phyloP scores from a whole-genome alignment of 2,329 filamentous ascomycete genomes.

The Aspergillus unguis region DNA sequence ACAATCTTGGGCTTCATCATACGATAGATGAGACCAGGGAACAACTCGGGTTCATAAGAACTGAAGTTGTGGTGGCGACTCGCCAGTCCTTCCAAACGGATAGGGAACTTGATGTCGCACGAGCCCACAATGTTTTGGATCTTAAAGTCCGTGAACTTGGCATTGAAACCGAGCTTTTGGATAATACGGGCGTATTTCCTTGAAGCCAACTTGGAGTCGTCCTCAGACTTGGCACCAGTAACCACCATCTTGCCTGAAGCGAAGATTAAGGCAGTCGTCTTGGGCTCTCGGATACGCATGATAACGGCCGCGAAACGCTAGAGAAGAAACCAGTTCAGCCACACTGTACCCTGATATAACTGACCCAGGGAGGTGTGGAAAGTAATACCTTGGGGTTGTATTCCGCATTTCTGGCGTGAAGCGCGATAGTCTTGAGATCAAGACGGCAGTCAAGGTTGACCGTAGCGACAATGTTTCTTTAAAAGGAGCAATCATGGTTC shows the following conservation, averaged over 20 bases:
- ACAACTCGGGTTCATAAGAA: conserved; percentile 96
- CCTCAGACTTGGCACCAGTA: conserved; percentile 94
- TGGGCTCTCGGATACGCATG: conserved; percentile 98
- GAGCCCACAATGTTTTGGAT: conserved; percentile 99
- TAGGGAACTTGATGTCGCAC: conserved; percentile 99
- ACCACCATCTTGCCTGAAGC: conserved; percentile 99
- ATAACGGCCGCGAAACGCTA: conserved; percentile 98
- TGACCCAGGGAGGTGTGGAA: conserved; percentile 34
- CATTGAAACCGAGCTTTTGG: conserved; percentile 98
- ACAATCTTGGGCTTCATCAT: conserved; percentile 99
- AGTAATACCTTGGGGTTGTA: conserved; percentile 90
- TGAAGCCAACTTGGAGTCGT: conserved; percentile 93
- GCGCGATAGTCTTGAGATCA: conserved; percentile 97
- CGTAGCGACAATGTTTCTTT: conserved; percentile 97
- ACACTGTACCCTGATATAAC: conserved; percentile 38
- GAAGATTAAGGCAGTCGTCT: conserved; percentile 97
- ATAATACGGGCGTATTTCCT: conserved; percentile 99
- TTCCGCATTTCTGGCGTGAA: conserved; percentile 97
- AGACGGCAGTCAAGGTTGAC: conserved; percentile 97
- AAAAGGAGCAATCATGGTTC: conserved; percentile 39
- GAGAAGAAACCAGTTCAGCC: conserved; percentile 44
- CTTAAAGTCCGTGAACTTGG: conserved; percentile 99
- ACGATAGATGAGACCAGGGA: conserved; percentile 98
- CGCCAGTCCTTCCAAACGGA: conserved; percentile 90
- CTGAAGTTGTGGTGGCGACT: conserved; percentile 99